These are phyloP conservation scores for Boletus pseudopeckii DNA, from an alignment of 768 basidiomycete genomes.

Conservation along the genomic window DNA sequence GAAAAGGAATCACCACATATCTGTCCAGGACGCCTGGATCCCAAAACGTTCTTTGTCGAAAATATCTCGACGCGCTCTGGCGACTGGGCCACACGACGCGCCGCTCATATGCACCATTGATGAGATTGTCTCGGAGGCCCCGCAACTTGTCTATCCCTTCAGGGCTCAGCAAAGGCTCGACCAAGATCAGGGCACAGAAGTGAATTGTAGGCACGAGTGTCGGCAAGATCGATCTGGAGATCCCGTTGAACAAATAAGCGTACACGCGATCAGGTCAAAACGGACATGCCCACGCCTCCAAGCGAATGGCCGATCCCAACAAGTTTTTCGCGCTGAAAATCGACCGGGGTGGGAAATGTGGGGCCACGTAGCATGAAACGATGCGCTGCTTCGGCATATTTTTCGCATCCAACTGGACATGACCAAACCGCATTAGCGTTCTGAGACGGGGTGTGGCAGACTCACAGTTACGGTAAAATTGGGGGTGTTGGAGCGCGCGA, in stretches of 20 bases:
- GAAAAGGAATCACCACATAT: slow-evolving; percentile 46
- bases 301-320: slow-evolving; percentile 69
- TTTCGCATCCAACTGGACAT: slow-evolving; percentile 56
- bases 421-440: background rate
- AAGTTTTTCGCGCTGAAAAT: slow-evolving; percentile 49
- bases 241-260: background rate
- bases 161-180: slow-evolving; percentile 64
- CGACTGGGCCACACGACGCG: slow-evolving; percentile 50
- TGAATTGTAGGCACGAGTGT: slow-evolving; percentile 39
- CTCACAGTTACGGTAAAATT: slow-evolving; percentile 48
- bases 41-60: slow-evolving; percentile 45
- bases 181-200: slow-evolving; percentile 53
- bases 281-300: slow-evolving; percentile 63
- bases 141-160: slow-evolving; percentile 41
- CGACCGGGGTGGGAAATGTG: slow-evolving; percentile 37
- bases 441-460: background rate
- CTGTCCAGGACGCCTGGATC: slow-evolving; percentile 48
- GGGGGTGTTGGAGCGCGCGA: slow-evolving; percentile 39
- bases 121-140: slow-evolving; percentile 40
- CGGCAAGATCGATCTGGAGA: slow-evolving; percentile 51
- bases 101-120: slow-evolving; percentile 48
- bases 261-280: background rate
- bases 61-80: slow-evolving; percentile 37
- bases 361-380: slow-evolving; percentile 49
- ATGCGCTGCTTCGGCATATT: slow-evolving; percentile 57